phyloP scores from a whole-genome alignment of 331 rosid genomes.

The Acacia concinna region DNA sequence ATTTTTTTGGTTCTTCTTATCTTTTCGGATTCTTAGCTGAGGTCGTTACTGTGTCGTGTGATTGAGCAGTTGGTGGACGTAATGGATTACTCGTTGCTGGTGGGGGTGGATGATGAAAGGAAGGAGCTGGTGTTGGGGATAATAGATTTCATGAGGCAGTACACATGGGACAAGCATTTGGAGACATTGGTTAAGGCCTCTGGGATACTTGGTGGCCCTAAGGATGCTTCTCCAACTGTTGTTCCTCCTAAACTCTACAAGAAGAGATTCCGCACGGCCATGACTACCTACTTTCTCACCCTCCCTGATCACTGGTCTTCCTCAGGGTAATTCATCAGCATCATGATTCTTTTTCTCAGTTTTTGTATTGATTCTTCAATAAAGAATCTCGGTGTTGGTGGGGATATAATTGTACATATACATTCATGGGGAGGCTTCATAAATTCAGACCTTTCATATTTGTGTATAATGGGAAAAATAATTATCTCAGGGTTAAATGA shows the following conservation, averaged over 20 bases:
- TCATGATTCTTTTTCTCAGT: slow-evolving; percentile 24
- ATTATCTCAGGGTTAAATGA: background rate
- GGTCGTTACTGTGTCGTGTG: background rate
- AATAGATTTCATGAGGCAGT: slow-evolving; percentile 75
- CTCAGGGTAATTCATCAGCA: background rate
- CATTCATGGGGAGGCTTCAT: slow-evolving; percentile 9
- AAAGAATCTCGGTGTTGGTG: background rate
- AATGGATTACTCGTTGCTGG: slow-evolving; percentile 75
- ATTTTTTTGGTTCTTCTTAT: background rate
- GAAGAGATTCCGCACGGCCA: slow-evolving; percentile 70
- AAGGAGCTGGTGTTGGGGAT: slow-evolving; percentile 73
- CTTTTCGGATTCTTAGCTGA: background rate
- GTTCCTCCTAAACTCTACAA: slow-evolving; percentile 68
- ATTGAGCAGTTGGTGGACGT: slow-evolving; percentile 61
- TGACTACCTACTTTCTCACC: slow-evolving; percentile 69
- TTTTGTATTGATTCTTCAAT: slow-evolving; percentile 25
- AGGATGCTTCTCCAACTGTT: slow-evolving; percentile 62
- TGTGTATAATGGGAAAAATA: background rate
- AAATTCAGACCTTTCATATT: background rate
- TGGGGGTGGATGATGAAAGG: slow-evolving; percentile 70
- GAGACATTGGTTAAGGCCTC: slow-evolving; percentile 77
- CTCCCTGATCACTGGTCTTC: slow-evolving; percentile 65
- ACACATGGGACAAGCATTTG: slow-evolving; percentile 82
- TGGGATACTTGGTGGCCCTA: slow-evolving; percentile 76
- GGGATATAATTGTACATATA: slow-evolving; percentile 27